Evolutionary conservation across 2,329 filamentous ascomycete species (phyloP).

Genomic region (Coleophoma crateriformis): DNA sequence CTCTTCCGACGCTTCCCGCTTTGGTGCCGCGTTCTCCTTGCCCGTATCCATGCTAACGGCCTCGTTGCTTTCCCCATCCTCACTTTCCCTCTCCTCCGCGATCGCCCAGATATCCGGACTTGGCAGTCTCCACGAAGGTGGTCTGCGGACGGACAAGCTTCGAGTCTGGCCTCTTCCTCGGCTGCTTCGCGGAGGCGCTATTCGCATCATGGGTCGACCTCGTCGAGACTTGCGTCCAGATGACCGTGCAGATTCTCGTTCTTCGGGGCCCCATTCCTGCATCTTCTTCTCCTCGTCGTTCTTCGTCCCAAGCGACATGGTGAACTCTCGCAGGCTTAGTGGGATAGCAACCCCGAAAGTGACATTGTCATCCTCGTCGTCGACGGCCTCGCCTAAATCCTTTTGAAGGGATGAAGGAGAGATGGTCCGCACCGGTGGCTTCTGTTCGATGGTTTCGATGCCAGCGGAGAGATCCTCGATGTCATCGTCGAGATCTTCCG

Average conservation of each 20-base stretch:
- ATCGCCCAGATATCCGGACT: conserved; percentile 26
- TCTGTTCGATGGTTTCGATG: conserved; percentile 20
- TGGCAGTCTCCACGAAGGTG: conserved; percentile 23
- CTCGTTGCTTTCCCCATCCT: background rate
- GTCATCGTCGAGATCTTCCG: conserved; percentile 11
- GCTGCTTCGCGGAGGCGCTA: conserved; percentile 6
- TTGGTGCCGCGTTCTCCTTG: background rate
- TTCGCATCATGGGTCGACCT: conserved; percentile 18
- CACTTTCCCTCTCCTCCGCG: conserved; percentile 17
- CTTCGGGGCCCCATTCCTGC: background rate
- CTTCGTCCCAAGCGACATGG: background rate
- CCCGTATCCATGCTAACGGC: background rate
- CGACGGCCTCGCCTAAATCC: conserved; percentile 3
- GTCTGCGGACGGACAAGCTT: conserved; percentile 17
- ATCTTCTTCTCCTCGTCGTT: background rate
- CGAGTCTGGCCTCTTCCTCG: conserved; percentile 19
- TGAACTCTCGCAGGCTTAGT: conserved; percentile 21
- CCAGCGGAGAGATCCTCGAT: conserved; percentile 25
- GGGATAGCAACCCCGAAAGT: conserved; percentile 19
- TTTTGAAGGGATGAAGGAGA: conserved; percentile 22
- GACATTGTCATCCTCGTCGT: conserved; percentile 14
- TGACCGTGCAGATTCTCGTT: background rate
- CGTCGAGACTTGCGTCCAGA: conserved; percentile 3
- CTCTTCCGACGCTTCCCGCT: background rate
- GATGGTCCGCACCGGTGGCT: conserved; percentile 20